Evolutionary conservation across 2,329 filamentous ascomycete genomes (phyloP).

Genomic region (Dendryphion nanum): DNA sequence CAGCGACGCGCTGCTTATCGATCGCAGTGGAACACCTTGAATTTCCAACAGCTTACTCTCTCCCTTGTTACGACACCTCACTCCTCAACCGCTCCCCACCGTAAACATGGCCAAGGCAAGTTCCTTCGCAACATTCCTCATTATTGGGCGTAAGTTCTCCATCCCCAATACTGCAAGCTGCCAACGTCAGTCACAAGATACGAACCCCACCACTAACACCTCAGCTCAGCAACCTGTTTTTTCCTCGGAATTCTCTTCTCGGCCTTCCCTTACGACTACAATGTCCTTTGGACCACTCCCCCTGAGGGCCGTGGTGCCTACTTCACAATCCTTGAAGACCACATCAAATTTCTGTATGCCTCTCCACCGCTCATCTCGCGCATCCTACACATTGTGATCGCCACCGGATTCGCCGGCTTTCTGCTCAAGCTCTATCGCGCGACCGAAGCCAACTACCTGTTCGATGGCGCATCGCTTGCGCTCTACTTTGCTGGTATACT

Average conservation of each 20-base stretch:
- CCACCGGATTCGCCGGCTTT: conserved; percentile 82
- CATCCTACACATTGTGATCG: conserved; percentile 90
- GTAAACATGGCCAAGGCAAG: conserved; percentile 31
- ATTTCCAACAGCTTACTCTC: too few species aligned
- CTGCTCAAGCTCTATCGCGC: conserved; percentile 93
- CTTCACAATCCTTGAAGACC: conserved; percentile 81
- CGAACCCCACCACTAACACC: not conserved
- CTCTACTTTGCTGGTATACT: conserved; percentile 83
- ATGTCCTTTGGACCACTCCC: conserved; percentile 75
- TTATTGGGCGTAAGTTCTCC: conserved; percentile 77
- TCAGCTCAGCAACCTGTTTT: conserved; percentile 69
- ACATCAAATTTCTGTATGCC: conserved; percentile 87
- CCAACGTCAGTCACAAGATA: too few species aligned
- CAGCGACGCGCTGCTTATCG: too few species aligned
- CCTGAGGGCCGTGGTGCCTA: conserved; percentile 62
- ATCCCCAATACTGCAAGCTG: not conserved
- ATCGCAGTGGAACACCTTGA: too few species aligned
- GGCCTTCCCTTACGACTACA: conserved; percentile 92
- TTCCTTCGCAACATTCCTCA: conserved; percentile 94
- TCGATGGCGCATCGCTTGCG: conserved; percentile 73
- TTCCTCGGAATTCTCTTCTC: conserved; percentile 98
- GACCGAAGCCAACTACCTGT: conserved; percentile 91
- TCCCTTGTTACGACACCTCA: too few species aligned
- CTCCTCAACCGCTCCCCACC: too few species aligned
- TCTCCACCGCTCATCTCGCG: conserved; percentile 89